Conservation (phyloP, 2,329 filamentous ascomycete genomes). For the Aspergillus ochraceus region DNA sequence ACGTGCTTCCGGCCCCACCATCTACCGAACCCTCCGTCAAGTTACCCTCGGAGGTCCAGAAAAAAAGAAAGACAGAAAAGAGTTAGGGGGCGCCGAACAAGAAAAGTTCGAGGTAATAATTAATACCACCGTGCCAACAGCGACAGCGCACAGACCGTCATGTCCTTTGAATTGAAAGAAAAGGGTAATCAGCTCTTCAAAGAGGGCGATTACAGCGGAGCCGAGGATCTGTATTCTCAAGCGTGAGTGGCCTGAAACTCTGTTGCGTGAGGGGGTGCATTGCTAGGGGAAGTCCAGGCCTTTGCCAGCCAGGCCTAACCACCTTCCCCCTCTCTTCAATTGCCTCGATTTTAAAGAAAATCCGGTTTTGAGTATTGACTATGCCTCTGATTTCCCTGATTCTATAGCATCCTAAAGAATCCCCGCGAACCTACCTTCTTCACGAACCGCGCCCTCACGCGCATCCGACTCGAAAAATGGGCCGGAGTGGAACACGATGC, state of each 20-base stretch:
- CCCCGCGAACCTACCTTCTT: constrained; percentile 76
- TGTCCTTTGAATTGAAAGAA: constrained; percentile 40
- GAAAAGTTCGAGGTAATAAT: not conserved
- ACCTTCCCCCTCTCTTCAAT: not conserved
- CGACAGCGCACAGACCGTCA: not conserved
- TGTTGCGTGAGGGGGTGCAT: not conserved
- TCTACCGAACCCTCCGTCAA: not conserved
- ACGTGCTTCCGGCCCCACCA: not conserved
- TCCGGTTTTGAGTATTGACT: not conserved
- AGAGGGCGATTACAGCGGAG: constrained; percentile 44
- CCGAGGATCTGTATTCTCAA: constrained; percentile 49
- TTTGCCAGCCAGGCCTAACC: not conserved
- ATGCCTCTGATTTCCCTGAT: not conserved
- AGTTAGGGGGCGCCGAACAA: not conserved
- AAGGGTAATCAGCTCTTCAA: constrained; percentile 50
- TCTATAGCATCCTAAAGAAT: constrained; percentile 70
- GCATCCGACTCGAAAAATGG: constrained; percentile 72
- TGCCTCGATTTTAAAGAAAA: not conserved
- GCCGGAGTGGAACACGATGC: constrained; percentile 77
- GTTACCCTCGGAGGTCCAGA: not conserved
- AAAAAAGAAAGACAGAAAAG: not conserved
- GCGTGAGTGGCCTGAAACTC: constrained; percentile 34
- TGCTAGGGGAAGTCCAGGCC: not conserved
- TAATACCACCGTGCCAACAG: not conserved
- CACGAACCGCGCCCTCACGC: constrained; percentile 84